These are phyloP conservation scores for Globisporangium megalacanthum DNA, from an alignment of 352 stramenopile genomes.

Conservation along the genomic window DNA sequence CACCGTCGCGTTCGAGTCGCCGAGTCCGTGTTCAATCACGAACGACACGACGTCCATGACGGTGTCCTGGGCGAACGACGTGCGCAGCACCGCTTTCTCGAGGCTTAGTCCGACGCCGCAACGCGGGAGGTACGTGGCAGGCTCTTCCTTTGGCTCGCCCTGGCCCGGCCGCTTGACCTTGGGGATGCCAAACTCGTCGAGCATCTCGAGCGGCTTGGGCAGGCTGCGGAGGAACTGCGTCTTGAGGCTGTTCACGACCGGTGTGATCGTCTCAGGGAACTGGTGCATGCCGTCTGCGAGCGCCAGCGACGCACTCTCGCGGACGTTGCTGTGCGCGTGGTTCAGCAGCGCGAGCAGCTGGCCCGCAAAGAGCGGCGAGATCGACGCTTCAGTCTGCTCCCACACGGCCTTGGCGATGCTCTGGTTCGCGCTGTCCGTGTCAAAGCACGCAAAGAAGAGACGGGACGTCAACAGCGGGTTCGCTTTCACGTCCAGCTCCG, in stretches of 20 bases:
- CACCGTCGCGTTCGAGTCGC: conserved; percentile 63
- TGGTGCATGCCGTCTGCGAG: conserved; percentile 78
- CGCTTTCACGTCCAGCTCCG: conserved; percentile 29
- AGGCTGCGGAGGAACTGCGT: conserved; percentile 53
- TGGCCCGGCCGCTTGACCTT: conserved; percentile 55
- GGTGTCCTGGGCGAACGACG: conserved; percentile 44
- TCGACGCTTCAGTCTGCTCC: conserved; percentile 36
- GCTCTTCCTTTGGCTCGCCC: conserved; percentile 49
- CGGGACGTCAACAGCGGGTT: conserved; percentile 52
- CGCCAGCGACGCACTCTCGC: conserved; percentile 67
- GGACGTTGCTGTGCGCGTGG: conserved; percentile 69
- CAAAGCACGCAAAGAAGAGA: conserved; percentile 64
- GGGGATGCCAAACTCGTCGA: conserved; percentile 74
- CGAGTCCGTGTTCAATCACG: conserved; percentile 74
- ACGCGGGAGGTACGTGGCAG: conserved; percentile 48
- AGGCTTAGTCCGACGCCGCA: conserved; percentile 71
- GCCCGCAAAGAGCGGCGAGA: conserved; percentile 59
- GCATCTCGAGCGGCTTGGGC: conserved; percentile 43
- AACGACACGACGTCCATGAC: conserved; percentile 72
- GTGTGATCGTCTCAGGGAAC: conserved; percentile 69
- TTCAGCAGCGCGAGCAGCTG: conserved; percentile 68
- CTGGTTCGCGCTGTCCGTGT: conserved; percentile 52
- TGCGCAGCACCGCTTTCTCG: conserved; percentile 53
- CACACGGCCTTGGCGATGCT: conserved; percentile 60
- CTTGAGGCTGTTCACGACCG: conserved; percentile 63